Evolutionary conservation across 345 rosid species (phyloP), one percentile per base, ranked within the genome.

Genomic region (Gynandropsis gynandra): DNA sequence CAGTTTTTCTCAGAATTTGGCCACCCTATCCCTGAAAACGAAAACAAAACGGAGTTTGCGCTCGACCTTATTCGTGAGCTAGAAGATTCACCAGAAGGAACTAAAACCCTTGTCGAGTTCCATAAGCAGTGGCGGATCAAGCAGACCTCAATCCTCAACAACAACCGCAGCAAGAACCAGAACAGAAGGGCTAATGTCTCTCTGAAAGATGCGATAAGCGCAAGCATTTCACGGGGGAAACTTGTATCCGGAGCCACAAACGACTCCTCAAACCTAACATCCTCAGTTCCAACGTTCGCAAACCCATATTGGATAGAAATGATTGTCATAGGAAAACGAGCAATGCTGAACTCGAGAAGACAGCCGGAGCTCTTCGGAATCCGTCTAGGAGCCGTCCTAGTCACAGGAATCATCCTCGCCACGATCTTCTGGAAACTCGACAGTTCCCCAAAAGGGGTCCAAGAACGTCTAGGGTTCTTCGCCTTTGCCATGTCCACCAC

Each of bases 401-500:
- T 92, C 1, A 92, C 98, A 0, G 98, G 96, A 21, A 74, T 84
- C 48, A 92, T 92, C 66, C 27, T 92, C 32, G 96, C 96, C 0
- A 87, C 96, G 20, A 75, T 87, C 55, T 92, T 80, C 65, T 75
- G 83, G 76, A 68, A 79, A 11, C 86, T 87, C 0, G 96, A 92
- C 58, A 55, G 62, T 55, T 87, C 96, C 0, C 98, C 96, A 0
- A 82, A 75, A 69, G 98, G 98, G 0, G 80, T 74, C 15, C 93
- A 82, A 56, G 98, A 92, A 53, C 76, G 96, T 10, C 1, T 87
- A 31, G 98, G 96, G 1, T 87, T 87, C 72, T 82, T 87, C 54
- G 96, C 98, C 12, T 85, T 92, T 43, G 96, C 98, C 15, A 87
- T 92, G 96, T 79, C 93, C 4, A 82, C 96, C 15, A 85, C 85